Percentiles rank a stretch among this genome's conserved stretches.
Evolutionary conservation across 306 rosid species (phyloP).

Genomic region (Cajanus cajan): DNA sequence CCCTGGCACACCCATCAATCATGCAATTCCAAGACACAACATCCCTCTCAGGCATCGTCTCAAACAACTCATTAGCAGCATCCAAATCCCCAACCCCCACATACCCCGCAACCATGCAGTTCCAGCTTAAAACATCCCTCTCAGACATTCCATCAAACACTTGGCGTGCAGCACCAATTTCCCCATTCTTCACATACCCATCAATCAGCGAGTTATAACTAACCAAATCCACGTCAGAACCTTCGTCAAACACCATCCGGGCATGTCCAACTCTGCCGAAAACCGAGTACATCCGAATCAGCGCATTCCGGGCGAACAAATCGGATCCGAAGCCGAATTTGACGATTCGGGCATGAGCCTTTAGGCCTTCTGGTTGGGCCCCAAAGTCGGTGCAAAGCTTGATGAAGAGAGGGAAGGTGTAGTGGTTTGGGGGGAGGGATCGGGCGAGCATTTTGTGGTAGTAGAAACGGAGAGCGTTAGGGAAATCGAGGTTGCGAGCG

Average conservation of each 20-base stretch:
- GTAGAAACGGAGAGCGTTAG: slow-evolving; percentile 43
- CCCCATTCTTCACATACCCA: slow-evolving; percentile 53
- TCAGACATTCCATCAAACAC: slow-evolving; percentile 52
- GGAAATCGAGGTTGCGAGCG: slow-evolving; percentile 30
- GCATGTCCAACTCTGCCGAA: slow-evolving; percentile 48
- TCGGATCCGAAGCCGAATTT: slow-evolving; percentile 55
- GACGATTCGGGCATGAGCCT: slow-evolving; percentile 45
- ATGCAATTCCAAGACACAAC: slow-evolving; percentile 64
- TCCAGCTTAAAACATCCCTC: slow-evolving; percentile 59
- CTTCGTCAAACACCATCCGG: slow-evolving; percentile 40
- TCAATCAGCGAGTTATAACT: slow-evolving; percentile 66
- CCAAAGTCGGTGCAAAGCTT: slow-evolving; percentile 40
- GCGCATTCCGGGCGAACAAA: slow-evolving; percentile 50
- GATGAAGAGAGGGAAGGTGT: slow-evolving; percentile 60
- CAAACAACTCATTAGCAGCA: slow-evolving; percentile 50
- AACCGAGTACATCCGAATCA: slow-evolving; percentile 55
- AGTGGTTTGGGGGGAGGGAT: slow-evolving; percentile 47
- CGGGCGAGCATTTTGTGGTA: slow-evolving; percentile 44
- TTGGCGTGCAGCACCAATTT: slow-evolving; percentile 31
- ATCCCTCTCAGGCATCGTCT: slow-evolving; percentile 44
- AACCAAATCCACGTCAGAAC: slow-evolving; percentile 53
- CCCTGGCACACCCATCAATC: slow-evolving; percentile 63
- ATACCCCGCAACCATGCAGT: slow-evolving; percentile 51
- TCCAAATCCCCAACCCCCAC: slow-evolving; percentile 46
- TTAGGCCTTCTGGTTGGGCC: slow-evolving; percentile 36